Base-by-base conservation (phyloP, 2,329 filamentous ascomycete genomes). In the Trichoderma arundinaceum region DNA sequence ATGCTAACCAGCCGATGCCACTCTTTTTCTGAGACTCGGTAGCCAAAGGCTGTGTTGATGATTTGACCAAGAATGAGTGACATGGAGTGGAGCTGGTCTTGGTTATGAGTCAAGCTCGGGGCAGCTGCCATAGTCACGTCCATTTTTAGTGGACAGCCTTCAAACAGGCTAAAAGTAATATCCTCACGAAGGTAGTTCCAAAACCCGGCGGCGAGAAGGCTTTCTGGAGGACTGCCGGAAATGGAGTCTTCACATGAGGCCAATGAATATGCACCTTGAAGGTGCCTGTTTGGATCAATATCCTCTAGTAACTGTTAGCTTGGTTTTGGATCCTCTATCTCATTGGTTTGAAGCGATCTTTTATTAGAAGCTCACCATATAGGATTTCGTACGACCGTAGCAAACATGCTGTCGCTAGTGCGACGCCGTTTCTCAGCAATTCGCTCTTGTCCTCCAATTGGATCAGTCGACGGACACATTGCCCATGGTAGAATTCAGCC, bases 161-260 rank as follows among this genome's bases (percentile, higher is more conserved):
- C 74, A 46, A 81, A 82, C 0, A 84, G 69, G n/a, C 81, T 81
- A n/a, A 83, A 81, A 0, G 82, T 84, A n/a, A 84, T 83, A 43
- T 84, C 81, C 69, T 84, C 81, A 1, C 82, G 77, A 0, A 84
- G 75, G 61, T 83, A 83, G 66, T 84, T 84, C 82, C 81, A 84
- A 63, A 81, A 81, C 0, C 81, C 81, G 1, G 81, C 78, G 3
- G 74, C 74, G 1, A 77, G 67, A 0, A 84, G 69, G 0, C 74
- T 74, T 2, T 71, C 66, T 0, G 70, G 69, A 1, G 70, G 46
- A 0, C 71, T 67, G 3, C 70, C 72, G 0, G 72, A 67, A 7
- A 71, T 64, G 1, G 71, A 64, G 61, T 39, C 71, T 7, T 72
- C 70, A 4, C 73, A 71, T 1, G 76, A 77, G 1, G 77, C 75